Base-by-base conservation (phyloP, 2,329 filamentous ascomycete genomes). In the Penicillium glabrum region DNA sequence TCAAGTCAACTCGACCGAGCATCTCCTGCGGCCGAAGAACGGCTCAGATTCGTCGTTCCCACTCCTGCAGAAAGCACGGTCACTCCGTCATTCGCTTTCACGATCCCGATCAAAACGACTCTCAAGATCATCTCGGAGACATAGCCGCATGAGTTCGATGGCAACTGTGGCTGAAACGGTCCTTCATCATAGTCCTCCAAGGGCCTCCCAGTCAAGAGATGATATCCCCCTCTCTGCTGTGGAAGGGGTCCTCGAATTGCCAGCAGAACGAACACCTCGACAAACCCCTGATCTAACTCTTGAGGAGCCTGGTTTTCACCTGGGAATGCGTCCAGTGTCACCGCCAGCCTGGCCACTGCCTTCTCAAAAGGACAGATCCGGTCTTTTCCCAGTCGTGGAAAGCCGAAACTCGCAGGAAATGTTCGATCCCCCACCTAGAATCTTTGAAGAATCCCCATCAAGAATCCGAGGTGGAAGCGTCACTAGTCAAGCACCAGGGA, bases 211-310 rank as follows among this genome's bases (percentile, higher is more conserved):
- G 39, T 66, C 69, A 8, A 69, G 64, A 56, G 70, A 74, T 6
- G 65, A 71, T 19, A 59, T 73, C 14, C 63, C 66, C 16, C 61
- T 70, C 11, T 75, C 73, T 1, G 71, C 73, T 5, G 65, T 75
- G 2, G 71, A 74, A 49, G 73, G 73, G 0, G 61, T 67, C 13
- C 59, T 74, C 14, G 70, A 71, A 52, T 62, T 72, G 41, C 72
- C 67, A 41, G 63, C 74, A 21, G 73, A 76, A 49, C 70, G 64
- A n/a, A 75, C 72, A 2, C 71, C 75, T 2, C 65, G 69, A 21
- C 69, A 70, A 19, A 75, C 72, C 3, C 72, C 73, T 19, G 74
- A 75, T 43, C 66, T 64, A 23, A 68, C 69, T 27, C 59, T 67
- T 6, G 64, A 67, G 13, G 59, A 59, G 24, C 51, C 55, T 23